Conservation (phyloP, 768 basidiomycete genomes). For the Podaxis sp. region DNA sequence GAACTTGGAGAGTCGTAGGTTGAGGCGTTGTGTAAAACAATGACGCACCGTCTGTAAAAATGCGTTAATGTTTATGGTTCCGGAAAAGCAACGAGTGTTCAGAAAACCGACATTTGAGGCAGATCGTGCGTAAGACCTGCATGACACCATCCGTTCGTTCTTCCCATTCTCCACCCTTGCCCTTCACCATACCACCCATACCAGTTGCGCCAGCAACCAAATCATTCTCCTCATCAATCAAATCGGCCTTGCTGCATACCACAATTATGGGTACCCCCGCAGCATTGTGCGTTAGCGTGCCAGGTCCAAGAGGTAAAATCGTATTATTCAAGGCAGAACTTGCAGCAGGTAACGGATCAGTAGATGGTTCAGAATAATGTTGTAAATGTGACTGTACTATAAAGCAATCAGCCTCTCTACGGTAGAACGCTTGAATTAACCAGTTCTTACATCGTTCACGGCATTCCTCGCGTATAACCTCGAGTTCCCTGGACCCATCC, state of each 20-base stretch:
- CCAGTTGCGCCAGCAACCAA: slow-evolving; percentile 73
- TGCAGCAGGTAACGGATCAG: slow-evolving; percentile 60
- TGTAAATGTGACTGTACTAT: slow-evolving; percentile 87
- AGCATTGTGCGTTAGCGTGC: slow-evolving; percentile 83
- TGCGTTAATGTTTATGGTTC: too few relatives aligned
- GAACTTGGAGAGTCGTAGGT: slow-evolving; percentile 68
- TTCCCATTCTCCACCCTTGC: slow-evolving; percentile 91
- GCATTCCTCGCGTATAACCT: slow-evolving; percentile 76
- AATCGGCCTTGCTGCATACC: slow-evolving; percentile 88
- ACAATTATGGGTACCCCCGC: slow-evolving; percentile 87
- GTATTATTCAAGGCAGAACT: slow-evolving; percentile 63
- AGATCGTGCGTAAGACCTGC: slow-evolving; percentile 92
- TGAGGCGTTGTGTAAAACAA: slow-evolving; percentile 89
- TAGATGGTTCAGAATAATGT: slow-evolving; percentile 82
- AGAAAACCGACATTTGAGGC: slow-evolving; percentile 76
- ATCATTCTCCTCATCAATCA: slow-evolving; percentile 82
- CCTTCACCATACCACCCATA: slow-evolving; percentile 90
- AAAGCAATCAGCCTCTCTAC: slow-evolving; percentile 12
- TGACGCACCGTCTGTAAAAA: slow-evolving; percentile 77
- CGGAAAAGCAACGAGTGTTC: too few relatives aligned
- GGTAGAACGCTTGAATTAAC: slow-evolving; percentile 4
- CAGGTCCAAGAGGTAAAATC: slow-evolving; percentile 79
- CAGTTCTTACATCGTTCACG: slow-evolving; percentile 64
- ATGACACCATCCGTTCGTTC: slow-evolving; percentile 93
- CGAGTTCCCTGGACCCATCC: slow-evolving; percentile 66